A percentile compares a stretch with the other conserved stretches of the same genome.
phyloP scores from a whole-genome alignment of 2,329 filamentous ascomycete species.

The Dothistroma septosporum region DNA sequence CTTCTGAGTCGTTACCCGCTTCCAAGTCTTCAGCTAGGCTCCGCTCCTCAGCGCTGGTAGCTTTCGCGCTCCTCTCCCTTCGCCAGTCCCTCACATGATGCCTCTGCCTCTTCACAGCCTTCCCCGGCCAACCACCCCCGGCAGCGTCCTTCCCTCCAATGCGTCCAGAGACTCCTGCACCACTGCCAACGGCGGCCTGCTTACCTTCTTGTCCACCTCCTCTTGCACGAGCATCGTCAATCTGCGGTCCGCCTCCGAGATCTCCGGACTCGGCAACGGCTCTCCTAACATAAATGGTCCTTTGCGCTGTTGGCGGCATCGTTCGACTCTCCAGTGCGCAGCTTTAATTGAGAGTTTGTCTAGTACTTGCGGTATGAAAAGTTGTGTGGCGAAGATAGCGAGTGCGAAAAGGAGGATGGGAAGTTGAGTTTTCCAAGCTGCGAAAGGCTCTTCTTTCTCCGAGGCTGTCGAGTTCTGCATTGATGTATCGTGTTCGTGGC shows the following conservation, averaged over 20 bases:
- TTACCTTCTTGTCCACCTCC: not conserved
- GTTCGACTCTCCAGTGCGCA: not conserved
- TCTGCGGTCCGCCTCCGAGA: not conserved
- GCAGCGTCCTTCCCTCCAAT: not conserved
- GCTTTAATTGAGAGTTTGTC: not conserved
- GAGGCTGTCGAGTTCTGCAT: not conserved
- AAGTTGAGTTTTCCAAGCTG: not conserved
- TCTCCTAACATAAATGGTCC: not conserved
- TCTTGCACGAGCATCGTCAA: not conserved
- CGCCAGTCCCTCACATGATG: not conserved
- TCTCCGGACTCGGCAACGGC: not conserved
- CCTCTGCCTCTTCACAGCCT: not conserved
- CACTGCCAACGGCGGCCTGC: not conserved
- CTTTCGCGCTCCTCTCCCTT: not conserved
- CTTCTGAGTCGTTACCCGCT: not conserved
- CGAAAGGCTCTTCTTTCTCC: not conserved
- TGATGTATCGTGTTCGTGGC: not conserved
- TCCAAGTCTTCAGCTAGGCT: not conserved
- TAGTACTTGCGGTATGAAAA: not conserved
- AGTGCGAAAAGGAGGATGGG: not conserved
- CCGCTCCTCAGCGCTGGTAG: not conserved
- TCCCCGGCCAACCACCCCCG: not conserved
- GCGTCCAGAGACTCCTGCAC: not conserved
- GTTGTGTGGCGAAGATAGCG: not conserved
- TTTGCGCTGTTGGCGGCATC: not conserved